Evolutionary conservation across 176 grass and related monocot genomes (phyloP).

Genomic region (Oryza nivara): DNA sequence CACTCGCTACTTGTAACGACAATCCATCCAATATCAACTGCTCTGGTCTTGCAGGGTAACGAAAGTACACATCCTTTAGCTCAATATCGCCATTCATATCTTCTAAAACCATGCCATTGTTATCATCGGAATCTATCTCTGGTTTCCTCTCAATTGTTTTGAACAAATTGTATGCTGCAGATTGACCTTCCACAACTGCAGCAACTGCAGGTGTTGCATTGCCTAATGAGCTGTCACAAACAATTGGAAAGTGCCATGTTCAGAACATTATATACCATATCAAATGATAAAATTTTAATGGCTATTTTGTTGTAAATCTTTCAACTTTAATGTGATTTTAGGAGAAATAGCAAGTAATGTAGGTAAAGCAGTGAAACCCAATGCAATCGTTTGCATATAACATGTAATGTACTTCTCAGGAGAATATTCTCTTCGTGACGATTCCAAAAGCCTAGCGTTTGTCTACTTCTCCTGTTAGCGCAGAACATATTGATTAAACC

Average conservation of each 20-base stretch:
- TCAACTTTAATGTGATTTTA: constrained; percentile 14
- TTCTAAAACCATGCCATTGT: constrained; percentile 50
- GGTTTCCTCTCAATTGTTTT: constrained; percentile 73
- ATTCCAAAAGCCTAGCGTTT: neutral
- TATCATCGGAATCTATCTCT: constrained; percentile 71
- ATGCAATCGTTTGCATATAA: neutral
- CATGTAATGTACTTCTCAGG: neutral
- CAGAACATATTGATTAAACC: neutral
- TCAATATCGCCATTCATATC: constrained; percentile 68
- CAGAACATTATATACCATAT: neutral
- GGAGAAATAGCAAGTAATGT: neutral
- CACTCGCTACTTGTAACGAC: constrained; percentile 58
- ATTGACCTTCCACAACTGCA: constrained; percentile 71
- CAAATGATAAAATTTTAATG: constrained; percentile 1
- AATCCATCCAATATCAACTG: constrained; percentile 72
- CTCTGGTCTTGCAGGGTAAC: constrained; percentile 73
- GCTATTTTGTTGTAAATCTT: neutral
- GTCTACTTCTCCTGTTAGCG: neutral
- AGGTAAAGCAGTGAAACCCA: neutral
- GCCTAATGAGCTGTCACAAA: constrained; percentile 68
- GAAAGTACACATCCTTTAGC: constrained; percentile 69
- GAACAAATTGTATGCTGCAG: constrained; percentile 77
- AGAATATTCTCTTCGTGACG: neutral
- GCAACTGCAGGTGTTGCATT: constrained; percentile 63
- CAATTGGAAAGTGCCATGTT: constrained; percentile 29